Evolutionary conservation across 495 filamentous ascomycete genomes (phyloP).

Genomic region (Aspergillus taichungensis): DNA sequence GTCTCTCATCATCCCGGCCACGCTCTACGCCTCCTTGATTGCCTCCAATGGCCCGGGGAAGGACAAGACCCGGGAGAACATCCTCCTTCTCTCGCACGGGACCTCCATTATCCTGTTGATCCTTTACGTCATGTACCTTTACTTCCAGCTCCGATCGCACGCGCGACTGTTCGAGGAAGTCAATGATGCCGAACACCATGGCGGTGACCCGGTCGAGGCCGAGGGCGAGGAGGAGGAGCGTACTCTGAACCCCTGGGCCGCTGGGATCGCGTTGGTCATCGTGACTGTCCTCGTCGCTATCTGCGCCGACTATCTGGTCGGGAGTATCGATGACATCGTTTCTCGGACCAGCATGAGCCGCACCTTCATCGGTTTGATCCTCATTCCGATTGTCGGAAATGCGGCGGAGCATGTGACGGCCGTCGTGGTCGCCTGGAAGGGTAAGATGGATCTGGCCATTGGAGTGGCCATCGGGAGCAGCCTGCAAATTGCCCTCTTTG

Average conservation of each 20-base stretch:
- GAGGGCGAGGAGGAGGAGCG: conserved; percentile 46
- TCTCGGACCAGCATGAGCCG: conserved; percentile 78
- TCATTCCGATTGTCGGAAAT: conserved; percentile 96
- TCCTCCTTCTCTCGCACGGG: conserved; percentile 79
- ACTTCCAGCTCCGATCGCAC: conserved; percentile 84
- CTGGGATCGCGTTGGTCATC: conserved; percentile 60
- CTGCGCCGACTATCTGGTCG: conserved; percentile 90
- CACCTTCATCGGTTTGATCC: conserved; percentile 90
- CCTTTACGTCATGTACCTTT: conserved; percentile 84
- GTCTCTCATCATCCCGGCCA: conserved; percentile 88
- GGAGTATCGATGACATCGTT: conserved; percentile 84
- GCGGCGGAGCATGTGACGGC: conserved; percentile 96
- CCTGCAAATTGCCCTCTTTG: conserved; percentile 89
- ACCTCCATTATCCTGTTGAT: conserved; percentile 83
- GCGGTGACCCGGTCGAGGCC: conserved; percentile 27
- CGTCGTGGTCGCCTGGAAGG: conserved; percentile 80
- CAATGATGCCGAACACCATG: conserved; percentile 15
- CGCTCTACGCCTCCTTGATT: conserved; percentile 54
- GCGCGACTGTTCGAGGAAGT: conserved; percentile 68
- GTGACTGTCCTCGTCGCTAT: conserved; percentile 79
- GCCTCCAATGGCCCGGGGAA: conserved; percentile 10
- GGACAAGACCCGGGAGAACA: conserved; percentile 34
- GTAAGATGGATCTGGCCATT: conserved; percentile 98
- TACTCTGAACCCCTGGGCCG: conserved; percentile 63
- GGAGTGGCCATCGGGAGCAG: conserved; percentile 88